phyloP scores from a whole-genome alignment of 306 rosid species.

The Vigna mungo region DNA sequence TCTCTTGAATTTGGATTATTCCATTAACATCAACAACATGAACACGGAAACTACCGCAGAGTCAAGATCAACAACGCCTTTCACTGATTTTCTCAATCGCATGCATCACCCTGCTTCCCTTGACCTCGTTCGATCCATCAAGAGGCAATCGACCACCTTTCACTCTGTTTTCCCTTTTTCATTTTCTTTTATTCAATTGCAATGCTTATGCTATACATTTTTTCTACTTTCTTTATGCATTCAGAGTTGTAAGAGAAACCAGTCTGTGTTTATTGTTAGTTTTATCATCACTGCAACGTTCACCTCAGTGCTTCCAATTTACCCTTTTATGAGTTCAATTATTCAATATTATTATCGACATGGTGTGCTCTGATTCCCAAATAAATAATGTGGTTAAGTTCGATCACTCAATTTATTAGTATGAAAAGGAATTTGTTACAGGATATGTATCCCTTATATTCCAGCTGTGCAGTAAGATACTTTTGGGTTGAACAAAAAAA shows the following conservation, averaged over 20 bases:
- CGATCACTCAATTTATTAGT: too few species aligned
- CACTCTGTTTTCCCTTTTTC: not conserved
- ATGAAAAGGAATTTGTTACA: too few species aligned
- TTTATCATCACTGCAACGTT: too few species aligned
- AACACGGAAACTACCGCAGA: slow-evolving; percentile 46
- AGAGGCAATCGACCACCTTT: slow-evolving; percentile 50
- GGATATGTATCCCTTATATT: too few species aligned
- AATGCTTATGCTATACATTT: not conserved
- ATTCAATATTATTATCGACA: too few species aligned
- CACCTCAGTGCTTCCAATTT: too few species aligned
- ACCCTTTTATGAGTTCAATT: too few species aligned
- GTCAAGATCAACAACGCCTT: slow-evolving; percentile 40
- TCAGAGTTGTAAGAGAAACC: not conserved
- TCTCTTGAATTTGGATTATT: not conserved
- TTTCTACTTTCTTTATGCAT: not conserved
- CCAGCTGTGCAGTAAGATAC: too few species aligned
- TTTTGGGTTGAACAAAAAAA: too few species aligned
- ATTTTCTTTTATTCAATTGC: not conserved
- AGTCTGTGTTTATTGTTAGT: not conserved
- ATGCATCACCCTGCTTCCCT: slow-evolving; percentile 83
- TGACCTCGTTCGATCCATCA: slow-evolving; percentile 75
- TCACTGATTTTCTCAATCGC: slow-evolving; percentile 77
- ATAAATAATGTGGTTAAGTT: too few species aligned
- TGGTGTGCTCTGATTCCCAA: too few species aligned
- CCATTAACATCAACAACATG: not conserved